Evolutionary conservation across 495 filamentous ascomycete genomes (phyloP).

Genomic region (Astrothelium macrocarpum): DNA sequence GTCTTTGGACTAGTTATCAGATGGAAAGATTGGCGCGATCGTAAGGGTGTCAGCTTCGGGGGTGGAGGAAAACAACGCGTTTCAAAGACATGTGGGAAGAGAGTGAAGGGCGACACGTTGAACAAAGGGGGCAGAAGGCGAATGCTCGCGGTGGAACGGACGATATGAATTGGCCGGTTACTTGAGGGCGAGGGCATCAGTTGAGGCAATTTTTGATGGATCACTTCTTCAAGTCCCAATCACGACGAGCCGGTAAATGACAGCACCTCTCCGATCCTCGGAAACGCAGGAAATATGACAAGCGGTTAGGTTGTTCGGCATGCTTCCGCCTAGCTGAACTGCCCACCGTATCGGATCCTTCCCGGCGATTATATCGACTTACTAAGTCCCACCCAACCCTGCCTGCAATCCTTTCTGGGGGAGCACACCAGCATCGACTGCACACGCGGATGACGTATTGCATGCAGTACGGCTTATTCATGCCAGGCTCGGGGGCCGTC

Average conservation of each 20-base stretch:
- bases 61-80: background rate
- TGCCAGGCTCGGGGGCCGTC: too few relatives aligned
- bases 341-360: too few relatives aligned
- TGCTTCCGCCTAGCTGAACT: background rate
- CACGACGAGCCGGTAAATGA: background rate
- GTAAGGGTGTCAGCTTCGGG: background rate
- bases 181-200: background rate
- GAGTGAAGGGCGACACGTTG: background rate
- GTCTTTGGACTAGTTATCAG: background rate
- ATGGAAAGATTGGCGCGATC: slow-evolving; percentile 3
- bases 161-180: background rate
- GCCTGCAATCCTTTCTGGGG: too few relatives aligned
- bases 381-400: too few relatives aligned
- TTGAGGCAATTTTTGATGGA: background rate
- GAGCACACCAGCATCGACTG: too few relatives aligned
- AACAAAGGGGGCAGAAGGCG: background rate
- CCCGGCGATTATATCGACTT: too few relatives aligned
- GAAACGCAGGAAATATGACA: background rate
- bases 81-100: background rate
- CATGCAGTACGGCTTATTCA: background rate
- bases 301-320: background rate
- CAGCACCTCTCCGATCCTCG: background rate
- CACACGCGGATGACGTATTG: background rate
- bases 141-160: background rate
- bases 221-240: background rate